Conservation (phyloP, 2,329 filamentous ascomycete species). For the Aurifilum marmelostoma region DNA sequence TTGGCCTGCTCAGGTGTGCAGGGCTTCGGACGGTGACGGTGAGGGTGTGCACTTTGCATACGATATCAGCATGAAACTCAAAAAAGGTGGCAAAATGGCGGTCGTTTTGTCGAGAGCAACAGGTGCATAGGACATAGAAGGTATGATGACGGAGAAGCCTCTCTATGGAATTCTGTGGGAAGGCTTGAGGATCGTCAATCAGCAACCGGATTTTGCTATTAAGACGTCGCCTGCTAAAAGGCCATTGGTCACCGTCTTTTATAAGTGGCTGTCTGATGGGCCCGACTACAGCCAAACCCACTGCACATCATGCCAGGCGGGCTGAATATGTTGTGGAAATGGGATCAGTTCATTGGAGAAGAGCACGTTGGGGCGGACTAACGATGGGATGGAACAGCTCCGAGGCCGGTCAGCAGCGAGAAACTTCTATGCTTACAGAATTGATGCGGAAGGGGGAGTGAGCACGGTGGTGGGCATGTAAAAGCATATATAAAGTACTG, state of each 20-base stretch:
- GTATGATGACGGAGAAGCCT: constrained; percentile 40
- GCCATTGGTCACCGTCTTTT: constrained; percentile 42
- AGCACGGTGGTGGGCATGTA: constrained; percentile 24
- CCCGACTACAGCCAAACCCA: constrained; percentile 37
- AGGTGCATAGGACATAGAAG: constrained; percentile 36
- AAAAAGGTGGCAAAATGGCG: constrained; percentile 34
- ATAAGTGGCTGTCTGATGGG: constrained; percentile 38
- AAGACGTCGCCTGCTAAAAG: constrained; percentile 34
- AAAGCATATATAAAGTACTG: no score
- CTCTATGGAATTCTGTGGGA: constrained; percentile 48
- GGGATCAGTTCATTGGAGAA: constrained; percentile 36
- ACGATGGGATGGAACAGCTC: constrained; percentile 34
- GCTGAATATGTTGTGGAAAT: constrained; percentile 34
- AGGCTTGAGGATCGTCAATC: constrained; percentile 44
- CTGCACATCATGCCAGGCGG: constrained; percentile 40
- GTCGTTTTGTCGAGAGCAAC: constrained; percentile 38
- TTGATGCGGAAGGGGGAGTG: constrained; percentile 19
- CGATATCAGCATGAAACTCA: constrained; percentile 39
- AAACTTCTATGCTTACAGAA: constrained; percentile 43
- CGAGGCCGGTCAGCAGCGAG: constrained; percentile 46
- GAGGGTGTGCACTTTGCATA: constrained; percentile 42
- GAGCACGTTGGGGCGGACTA: constrained; percentile 34
- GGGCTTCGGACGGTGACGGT: constrained; percentile 32
- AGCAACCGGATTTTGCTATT: constrained; percentile 41
- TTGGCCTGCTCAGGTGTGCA: constrained; percentile 40